phyloP scores from a whole-genome alignment of 2,329 filamentous ascomycete genomes.

The Lachnellula subtilissima region DNA sequence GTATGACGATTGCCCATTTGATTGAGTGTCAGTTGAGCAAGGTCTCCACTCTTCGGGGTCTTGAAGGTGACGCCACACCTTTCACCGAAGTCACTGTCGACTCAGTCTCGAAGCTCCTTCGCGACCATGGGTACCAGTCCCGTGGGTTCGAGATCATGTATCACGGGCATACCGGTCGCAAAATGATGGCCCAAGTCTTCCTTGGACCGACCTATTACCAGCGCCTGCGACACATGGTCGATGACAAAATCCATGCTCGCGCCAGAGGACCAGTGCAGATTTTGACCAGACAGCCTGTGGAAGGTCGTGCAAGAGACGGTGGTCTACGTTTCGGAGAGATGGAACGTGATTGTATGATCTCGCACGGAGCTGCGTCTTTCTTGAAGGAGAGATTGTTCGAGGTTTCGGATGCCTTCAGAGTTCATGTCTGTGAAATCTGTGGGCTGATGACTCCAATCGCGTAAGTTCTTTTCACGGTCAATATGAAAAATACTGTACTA shows the following conservation, averaged over 20 bases:
- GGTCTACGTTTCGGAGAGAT: conserved; percentile 99
- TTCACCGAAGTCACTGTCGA: conserved; percentile 98
- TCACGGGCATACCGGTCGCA: conserved; percentile 93
- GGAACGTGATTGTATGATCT: conserved; percentile 99
- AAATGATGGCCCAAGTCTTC: conserved; percentile 92
- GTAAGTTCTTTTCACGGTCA: conserved; percentile 54
- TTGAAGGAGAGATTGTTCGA: conserved; percentile 96
- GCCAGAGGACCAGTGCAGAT: conserved; percentile 96
- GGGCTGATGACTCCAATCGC: conserved; percentile 98
- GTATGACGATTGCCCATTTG: conserved; percentile 99
- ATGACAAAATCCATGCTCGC: conserved; percentile 99
- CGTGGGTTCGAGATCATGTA: conserved; percentile 99
- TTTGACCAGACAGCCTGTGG: conserved; percentile 92
- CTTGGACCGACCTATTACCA: conserved; percentile 98
- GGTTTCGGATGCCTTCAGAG: conserved; percentile 94
- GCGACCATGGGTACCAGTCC: conserved; percentile 89
- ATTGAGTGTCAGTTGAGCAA: conserved; percentile 98
- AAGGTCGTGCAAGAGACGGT: conserved; percentile 96
- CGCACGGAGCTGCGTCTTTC: conserved; percentile 96
- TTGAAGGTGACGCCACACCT: conserved; percentile 94
- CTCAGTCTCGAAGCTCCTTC: conserved; percentile 79
- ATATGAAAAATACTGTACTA: conserved; percentile 25
- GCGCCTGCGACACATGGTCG: conserved; percentile 97
- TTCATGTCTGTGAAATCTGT: conserved; percentile 98
- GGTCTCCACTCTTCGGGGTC: conserved; percentile 86